phyloP scores from a whole-genome alignment of 805 yeast species.

The Yarrowia sp. region DNA sequence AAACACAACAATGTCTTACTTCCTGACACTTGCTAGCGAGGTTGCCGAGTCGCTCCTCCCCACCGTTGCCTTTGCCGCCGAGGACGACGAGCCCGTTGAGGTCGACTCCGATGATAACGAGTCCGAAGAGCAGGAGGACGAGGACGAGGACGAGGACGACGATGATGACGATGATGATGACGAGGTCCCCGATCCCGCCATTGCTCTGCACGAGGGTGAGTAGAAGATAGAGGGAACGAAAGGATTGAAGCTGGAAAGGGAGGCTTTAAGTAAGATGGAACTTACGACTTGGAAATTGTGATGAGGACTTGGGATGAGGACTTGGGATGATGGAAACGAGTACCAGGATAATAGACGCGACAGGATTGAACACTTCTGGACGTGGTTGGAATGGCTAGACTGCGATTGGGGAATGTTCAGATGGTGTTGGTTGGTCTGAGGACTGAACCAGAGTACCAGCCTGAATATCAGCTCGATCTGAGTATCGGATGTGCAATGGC shows the following conservation, averaged over 20 bases:
- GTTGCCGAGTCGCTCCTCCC: constrained; percentile 82
- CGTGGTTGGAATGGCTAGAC: neutral
- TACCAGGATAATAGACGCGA: neutral
- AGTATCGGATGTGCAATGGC: too few relatives aligned
- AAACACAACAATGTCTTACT: constrained; percentile 42
- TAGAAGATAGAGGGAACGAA: constrained; percentile 1
- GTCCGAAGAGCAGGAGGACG: constrained; percentile 51
- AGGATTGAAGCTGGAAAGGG: neutral
- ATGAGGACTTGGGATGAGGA: too few relatives aligned
- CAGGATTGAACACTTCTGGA: constrained; percentile 1
- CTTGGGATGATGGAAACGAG: too few relatives aligned
- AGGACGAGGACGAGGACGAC: constrained; percentile 46
- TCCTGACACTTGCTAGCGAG: constrained; percentile 53
- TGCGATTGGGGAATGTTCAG: too few relatives aligned
- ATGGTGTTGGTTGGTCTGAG: too few relatives aligned
- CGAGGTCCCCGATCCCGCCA: constrained; percentile 58
- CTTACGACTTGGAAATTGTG: too few relatives aligned
- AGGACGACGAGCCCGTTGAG: constrained; percentile 46
- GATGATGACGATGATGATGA: constrained; percentile 56
- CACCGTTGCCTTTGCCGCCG: constrained; percentile 81
- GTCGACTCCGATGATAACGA: constrained; percentile 22
- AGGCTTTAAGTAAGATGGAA: neutral
- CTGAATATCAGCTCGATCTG: too few relatives aligned
- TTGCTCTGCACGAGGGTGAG: constrained; percentile 38
- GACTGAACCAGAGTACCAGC: too few relatives aligned